Evolutionary conservation across 371 early-diverging fungal species (phyloP).

Genomic region (Sporodiniella umbellata): DNA sequence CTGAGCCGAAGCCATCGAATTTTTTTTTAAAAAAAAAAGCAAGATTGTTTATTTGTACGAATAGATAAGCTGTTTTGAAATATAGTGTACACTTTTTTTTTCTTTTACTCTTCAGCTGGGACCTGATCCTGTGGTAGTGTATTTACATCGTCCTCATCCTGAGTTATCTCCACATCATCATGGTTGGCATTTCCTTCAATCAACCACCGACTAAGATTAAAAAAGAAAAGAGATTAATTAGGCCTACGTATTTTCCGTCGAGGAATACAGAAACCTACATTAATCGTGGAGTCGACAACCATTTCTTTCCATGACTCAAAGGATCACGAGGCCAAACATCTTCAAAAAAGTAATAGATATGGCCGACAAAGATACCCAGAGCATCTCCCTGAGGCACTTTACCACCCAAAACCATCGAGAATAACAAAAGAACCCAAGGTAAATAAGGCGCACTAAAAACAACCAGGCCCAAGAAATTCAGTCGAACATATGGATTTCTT

Average conservation of each 20-base stretch:
- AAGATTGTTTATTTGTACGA: too few relatives aligned
- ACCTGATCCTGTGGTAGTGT: not conserved
- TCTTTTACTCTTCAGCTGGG: conserved; percentile 1
- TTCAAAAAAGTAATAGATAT: conserved; percentile 91
- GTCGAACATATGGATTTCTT: conserved; percentile 79
- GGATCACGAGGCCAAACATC: conserved; percentile 90
- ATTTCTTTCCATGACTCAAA: conserved; percentile 55
- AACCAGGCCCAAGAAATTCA: conserved; percentile 88
- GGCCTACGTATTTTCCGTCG: not conserved
- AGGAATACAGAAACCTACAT: conserved; percentile 43
- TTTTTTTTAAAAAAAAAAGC: too few relatives aligned
- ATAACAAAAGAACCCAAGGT: conserved; percentile 87
- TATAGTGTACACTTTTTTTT: not conserved
- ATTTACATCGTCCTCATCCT: not conserved
- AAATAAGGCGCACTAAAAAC: conserved; percentile 91
- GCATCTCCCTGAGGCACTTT: conserved; percentile 79
- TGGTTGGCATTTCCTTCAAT: conserved; percentile 19
- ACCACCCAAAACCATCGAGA: conserved; percentile 69
- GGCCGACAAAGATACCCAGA: conserved; percentile 86
- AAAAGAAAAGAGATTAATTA: too few relatives aligned
- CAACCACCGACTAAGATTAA: conserved; percentile 13
- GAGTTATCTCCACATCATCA: conserved; percentile 8
- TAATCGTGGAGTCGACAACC: conserved; percentile 60
- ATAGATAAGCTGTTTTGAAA: too few relatives aligned
- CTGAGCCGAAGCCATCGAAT: too few relatives aligned